phyloP scores from a whole-genome alignment of 2,329 filamentous ascomycete genomes.

The Pochonia chlamydosporia region DNA sequence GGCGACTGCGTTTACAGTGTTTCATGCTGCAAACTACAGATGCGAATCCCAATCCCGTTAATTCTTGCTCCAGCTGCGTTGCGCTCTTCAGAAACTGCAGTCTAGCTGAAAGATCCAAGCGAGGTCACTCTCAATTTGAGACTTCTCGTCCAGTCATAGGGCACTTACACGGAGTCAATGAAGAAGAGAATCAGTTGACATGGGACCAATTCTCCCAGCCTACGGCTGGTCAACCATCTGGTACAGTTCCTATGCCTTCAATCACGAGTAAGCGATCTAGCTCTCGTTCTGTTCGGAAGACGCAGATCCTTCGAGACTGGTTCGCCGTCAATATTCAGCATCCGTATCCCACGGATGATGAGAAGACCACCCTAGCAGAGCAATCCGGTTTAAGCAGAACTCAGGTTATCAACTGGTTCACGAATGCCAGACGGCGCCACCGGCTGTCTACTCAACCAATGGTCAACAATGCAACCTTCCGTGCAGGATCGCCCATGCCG shows the following conservation, averaged over 20 bases:
- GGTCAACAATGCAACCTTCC: slow-evolving; percentile 21
- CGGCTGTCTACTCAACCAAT: slow-evolving; percentile 27
- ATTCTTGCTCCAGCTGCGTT: slow-evolving; percentile 44
- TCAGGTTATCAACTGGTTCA: slow-evolving; percentile 44
- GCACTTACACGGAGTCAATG: slow-evolving; percentile 41
- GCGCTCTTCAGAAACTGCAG: slow-evolving; percentile 45
- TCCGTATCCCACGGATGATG: slow-evolving; percentile 42
- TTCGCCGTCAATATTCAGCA: slow-evolving; percentile 37
- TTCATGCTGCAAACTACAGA: slow-evolving; percentile 39
- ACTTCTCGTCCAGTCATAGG: slow-evolving; percentile 40
- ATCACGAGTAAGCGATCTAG: slow-evolving; percentile 25
- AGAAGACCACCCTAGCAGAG: slow-evolving; percentile 32
- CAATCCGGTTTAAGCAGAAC: slow-evolving; percentile 39
- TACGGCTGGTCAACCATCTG: background rate
- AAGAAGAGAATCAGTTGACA: slow-evolving; percentile 21
- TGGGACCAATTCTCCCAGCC: background rate
- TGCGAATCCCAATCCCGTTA: slow-evolving; percentile 42
- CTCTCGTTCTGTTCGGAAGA: slow-evolving; percentile 38
- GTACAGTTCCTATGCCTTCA: slow-evolving; percentile 8
- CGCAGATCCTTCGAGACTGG: slow-evolving; percentile 39
- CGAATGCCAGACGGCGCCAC: slow-evolving; percentile 43
- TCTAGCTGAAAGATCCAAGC: slow-evolving; percentile 36
- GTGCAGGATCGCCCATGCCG: slow-evolving; percentile 38
- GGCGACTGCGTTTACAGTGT: slow-evolving; percentile 38
- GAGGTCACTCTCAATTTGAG: slow-evolving; percentile 39